phyloP scores from a whole-genome alignment of 148 eudicot species.

The Vaccinium corymbosum region DNA sequence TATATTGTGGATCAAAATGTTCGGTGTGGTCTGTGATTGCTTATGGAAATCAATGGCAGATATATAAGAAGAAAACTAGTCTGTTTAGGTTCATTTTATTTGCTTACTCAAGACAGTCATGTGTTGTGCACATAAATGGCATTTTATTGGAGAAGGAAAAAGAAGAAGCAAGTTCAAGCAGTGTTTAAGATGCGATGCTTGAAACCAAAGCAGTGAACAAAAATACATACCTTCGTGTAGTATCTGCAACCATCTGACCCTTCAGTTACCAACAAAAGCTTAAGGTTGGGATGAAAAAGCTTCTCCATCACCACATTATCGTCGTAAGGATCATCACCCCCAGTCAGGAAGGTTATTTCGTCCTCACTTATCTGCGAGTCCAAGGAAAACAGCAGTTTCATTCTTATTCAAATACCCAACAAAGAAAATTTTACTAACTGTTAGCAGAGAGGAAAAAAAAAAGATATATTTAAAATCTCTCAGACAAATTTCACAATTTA shows the following conservation, averaged over 20 bases:
- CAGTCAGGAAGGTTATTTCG: conserved; percentile 79
- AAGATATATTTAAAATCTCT: not conserved
- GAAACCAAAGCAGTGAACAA: not conserved
- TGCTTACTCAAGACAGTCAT: not conserved
- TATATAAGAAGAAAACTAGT: not conserved
- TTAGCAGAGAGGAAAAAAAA: not conserved
- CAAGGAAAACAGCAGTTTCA: not conserved
- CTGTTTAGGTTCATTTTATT: not conserved
- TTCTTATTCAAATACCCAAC: not conserved
- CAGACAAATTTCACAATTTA: not conserved
- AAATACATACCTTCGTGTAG: conserved; percentile 51
- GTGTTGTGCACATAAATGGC: not conserved
- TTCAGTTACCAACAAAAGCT: conserved; percentile 78
- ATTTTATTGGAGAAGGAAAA: not conserved
- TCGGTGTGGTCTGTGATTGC: not conserved
- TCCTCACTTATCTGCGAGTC: conserved; percentile 78
- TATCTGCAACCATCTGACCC: conserved; percentile 86
- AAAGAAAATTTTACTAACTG: not conserved
- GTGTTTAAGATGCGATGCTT: not conserved
- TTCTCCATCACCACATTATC: conserved; percentile 69
- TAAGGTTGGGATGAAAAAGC: conserved; percentile 76
- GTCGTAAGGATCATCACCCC: conserved; percentile 64
- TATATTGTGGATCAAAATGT: not conserved
- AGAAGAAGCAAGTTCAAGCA: not conserved
- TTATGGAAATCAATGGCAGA: not conserved